These are phyloP conservation scores for Cyberlindnera amylophila DNA, from an alignment of 805 yeast species.

Conservation along the genomic window DNA sequence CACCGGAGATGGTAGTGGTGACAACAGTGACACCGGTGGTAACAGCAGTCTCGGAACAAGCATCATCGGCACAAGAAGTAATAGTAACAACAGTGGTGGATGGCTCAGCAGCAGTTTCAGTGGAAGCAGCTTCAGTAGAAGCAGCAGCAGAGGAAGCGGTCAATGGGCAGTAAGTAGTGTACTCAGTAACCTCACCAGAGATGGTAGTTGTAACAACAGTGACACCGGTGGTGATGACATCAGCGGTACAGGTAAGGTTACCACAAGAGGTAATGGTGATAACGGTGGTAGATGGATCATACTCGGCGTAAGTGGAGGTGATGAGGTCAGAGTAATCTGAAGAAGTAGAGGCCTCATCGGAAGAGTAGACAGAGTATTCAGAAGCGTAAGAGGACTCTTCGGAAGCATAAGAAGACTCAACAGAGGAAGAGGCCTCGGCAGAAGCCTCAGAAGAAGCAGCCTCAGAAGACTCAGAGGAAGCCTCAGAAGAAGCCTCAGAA, in stretches of 20 bases:
- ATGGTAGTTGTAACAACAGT: slow-evolving; percentile 30
- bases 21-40: slow-evolving; percentile 30
- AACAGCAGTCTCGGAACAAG: slow-evolving; percentile 17
- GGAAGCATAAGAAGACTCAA: not conserved
- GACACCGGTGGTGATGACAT: slow-evolving; percentile 25
- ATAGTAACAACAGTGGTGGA: slow-evolving; percentile 21
- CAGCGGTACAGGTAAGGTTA: slow-evolving; percentile 4
- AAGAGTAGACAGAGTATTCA: not conserved
- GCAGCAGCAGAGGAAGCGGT: slow-evolving; percentile 8
- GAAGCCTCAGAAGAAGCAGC: slow-evolving; percentile 5
- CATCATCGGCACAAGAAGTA: slow-evolving; percentile 22
- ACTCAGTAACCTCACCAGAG: slow-evolving; percentile 15
- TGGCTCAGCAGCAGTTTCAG: slow-evolving; percentile 2
- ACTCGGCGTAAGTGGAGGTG: slow-evolving; percentile 29
- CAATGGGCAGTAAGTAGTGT: slow-evolving; percentile 18
- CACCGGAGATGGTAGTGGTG: slow-evolving; percentile 28
- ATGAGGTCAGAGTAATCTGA: no score
- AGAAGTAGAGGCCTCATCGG: no score
- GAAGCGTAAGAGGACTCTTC: not conserved
- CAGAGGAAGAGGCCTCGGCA: slow-evolving; percentile 1
- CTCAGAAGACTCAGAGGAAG: slow-evolving; percentile 6
- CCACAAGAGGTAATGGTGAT: slow-evolving; percentile 10
- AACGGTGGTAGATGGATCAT: slow-evolving; percentile 8
- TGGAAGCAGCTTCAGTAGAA: slow-evolving; percentile 2
- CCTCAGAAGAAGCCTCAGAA: slow-evolving; percentile 2